Evolutionary conservation across 2,329 filamentous ascomycete genomes (phyloP).

Genomic region (Neocatenulostroma microsporum): DNA sequence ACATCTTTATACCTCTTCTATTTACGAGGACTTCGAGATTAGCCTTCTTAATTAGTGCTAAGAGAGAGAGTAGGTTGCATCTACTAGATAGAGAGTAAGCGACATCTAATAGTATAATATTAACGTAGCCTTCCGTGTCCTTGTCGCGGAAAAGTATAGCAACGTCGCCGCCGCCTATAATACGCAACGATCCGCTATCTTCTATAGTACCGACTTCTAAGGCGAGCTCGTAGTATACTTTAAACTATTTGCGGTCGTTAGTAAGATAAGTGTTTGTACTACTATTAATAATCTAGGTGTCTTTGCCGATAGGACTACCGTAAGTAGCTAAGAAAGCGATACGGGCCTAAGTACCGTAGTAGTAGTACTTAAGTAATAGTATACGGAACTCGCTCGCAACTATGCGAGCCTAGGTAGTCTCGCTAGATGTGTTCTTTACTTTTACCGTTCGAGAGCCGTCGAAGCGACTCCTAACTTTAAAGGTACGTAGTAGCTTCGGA

Average conservation of each 20-base stretch:
- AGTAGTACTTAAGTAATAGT: too few species aligned
- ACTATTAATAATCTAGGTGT: constrained; percentile 1
- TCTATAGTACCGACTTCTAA: neutral
- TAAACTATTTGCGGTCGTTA: neutral
- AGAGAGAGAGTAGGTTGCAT: neutral
- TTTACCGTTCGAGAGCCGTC: too few species aligned
- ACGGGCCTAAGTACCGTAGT: too few species aligned
- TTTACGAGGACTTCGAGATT: neutral
- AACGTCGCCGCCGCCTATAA: neutral
- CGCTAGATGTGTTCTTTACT: neutral
- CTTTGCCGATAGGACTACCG: neutral
- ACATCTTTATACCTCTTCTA: neutral
- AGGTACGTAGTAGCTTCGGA: neutral
- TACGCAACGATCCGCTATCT: neutral
- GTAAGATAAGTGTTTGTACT: neutral
- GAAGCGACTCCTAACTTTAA: too few species aligned
- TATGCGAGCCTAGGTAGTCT: too few species aligned
- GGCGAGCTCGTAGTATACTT: neutral
- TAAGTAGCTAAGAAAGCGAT: neutral
- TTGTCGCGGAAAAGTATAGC: neutral
- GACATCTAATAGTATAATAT: neutral
- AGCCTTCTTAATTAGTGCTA: constrained; percentile 2
- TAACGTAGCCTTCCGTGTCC: too few species aligned
- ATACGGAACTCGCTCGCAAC: too few species aligned
- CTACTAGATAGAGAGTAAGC: neutral